These are phyloP conservation scores for Cutaneotrichosporon cyanovorans DNA, from an alignment of 1,284 basidiomycete species.

Conservation along the genomic window DNA sequence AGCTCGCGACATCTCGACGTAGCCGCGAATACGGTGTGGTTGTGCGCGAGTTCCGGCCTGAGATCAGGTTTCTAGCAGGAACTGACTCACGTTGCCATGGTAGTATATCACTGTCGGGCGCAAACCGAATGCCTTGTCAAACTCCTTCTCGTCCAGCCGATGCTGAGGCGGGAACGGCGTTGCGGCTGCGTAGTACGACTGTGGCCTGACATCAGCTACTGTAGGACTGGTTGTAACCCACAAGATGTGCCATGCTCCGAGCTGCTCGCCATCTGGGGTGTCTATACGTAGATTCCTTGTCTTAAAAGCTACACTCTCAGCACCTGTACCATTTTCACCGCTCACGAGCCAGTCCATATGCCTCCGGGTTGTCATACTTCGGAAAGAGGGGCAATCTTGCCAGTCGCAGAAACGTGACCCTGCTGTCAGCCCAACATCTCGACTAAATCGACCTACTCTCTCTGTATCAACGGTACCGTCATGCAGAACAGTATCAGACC, in stretches of 20 bases:
- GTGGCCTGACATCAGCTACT: slow-evolving; percentile 19
- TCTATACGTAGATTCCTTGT: slow-evolving; percentile 62
- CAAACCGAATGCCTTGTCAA: slow-evolving; percentile 51
- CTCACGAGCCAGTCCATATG: slow-evolving; percentile 74
- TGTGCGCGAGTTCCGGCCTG: slow-evolving; percentile 14
- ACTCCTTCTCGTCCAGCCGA: slow-evolving; percentile 25
- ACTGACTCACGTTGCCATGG: slow-evolving; percentile 65
- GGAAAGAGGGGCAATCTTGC: slow-evolving; percentile 59
- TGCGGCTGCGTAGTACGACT: slow-evolving; percentile 17
- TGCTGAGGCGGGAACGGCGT: slow-evolving; percentile 18
- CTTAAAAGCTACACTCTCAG: slow-evolving; percentile 58
- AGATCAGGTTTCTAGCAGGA: background rate
- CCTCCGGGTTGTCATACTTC: slow-evolving; percentile 61
- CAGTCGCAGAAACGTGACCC: slow-evolving; percentile 56
- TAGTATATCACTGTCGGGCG: slow-evolving; percentile 77
- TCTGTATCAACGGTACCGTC: slow-evolving; percentile 7
- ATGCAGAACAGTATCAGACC: background rate
- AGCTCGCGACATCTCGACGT: background rate
- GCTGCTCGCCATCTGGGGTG: slow-evolving; percentile 65
- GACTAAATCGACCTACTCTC: slow-evolving; percentile 1
- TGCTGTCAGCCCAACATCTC: background rate
- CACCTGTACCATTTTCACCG: rapidly evolving
- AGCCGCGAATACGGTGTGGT: slow-evolving; percentile 7
- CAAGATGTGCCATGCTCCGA: slow-evolving; percentile 87
- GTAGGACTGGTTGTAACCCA: slow-evolving; percentile 42